Base-by-base conservation (phyloP, 202 grass and related monocot species). In the Zoysia matrella region DNA sequence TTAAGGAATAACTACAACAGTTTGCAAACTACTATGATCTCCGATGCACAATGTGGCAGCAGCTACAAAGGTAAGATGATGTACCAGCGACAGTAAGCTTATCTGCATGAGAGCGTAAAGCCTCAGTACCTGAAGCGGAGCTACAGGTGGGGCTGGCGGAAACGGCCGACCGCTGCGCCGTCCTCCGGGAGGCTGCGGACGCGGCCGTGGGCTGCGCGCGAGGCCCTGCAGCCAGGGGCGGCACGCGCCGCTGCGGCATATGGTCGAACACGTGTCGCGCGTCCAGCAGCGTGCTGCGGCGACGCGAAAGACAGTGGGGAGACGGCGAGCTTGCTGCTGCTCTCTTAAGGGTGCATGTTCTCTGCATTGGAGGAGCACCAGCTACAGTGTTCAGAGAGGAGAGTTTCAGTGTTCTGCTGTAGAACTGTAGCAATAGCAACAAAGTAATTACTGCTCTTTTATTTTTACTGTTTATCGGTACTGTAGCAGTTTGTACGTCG, bases 201-300 rank as follows among this genome's bases (percentile, higher is more conserved):
- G 48, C 18, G 18, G 18, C 16, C 15, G 36, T 7, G 2, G 53
- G 45, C 61, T 47, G 60, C 13, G 56, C 8, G 14, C 65, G 77
- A 54, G 46, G 16, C 0, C 53, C 71, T 5, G 71, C 77, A n/a
- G 39, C 11, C 62, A 51, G 47, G 39, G 47, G 48, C 40, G 47
- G 65, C n/a, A 60, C 48, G 69, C 57, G 66, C 77, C 84, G 76
- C 70, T 70, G 84, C 43, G 75, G 80, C 76, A 76, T 62, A 79
- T 74, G 69, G 62, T 79, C 84, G 74, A 90, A 80, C 84, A 87
- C 75, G 65, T 87, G 65, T 50, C 43, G 69, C 43, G 80, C 84
- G 65, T 84, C 77, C 8, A 18, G 73, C 11, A 60, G 62, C 58
- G 60, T 55, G 46, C 47, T 13, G 50, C 53, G 44, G 42, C 68